Conservation (phyloP, 2,329 filamentous ascomycete genomes). For the Epichloe festucae region DNA sequence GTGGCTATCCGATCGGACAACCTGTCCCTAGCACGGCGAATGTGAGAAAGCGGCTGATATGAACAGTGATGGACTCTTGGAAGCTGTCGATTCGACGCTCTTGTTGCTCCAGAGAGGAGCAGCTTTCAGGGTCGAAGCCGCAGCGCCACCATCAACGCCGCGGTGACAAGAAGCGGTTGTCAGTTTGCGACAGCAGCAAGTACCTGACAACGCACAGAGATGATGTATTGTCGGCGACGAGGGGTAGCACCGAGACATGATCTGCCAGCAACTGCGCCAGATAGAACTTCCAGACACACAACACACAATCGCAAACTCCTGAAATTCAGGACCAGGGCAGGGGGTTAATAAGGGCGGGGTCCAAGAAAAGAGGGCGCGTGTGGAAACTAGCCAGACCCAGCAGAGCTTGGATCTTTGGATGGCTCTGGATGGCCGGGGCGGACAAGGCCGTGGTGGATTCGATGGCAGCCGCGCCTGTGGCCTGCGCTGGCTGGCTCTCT, state of each 20-base stretch:
- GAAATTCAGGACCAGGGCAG: slow-evolving; percentile 1
- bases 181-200: slow-evolving; percentile 4
- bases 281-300: not conserved
- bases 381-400: not conserved
- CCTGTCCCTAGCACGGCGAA: not conserved
- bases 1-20: slow-evolving; percentile 2
- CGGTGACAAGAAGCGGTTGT: slow-evolving; percentile 1
- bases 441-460: not conserved
- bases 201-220: not conserved
- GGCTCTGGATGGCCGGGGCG: not conserved
- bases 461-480: not conserved
- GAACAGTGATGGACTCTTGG: not conserved
- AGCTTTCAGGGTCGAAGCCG: not conserved
- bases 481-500: slow-evolving; percentile 3
- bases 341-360: slow-evolving; percentile 4
- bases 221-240: slow-evolving; percentile 1
- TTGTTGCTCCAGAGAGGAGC: not conserved
- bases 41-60: not conserved
- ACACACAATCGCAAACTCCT: slow-evolving; percentile 2
- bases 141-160: slow-evolving; percentile 1
- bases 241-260: slow-evolving; percentile 25
- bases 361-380: not conserved
- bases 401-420: not conserved
- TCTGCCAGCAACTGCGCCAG: slow-evolving; percentile 13
- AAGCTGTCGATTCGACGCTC: slow-evolving; percentile 12